These are phyloP conservation scores for Tranzscheliella williamsii DNA, from an alignment of 1,284 basidiomycete species.

Conservation along the genomic window DNA sequence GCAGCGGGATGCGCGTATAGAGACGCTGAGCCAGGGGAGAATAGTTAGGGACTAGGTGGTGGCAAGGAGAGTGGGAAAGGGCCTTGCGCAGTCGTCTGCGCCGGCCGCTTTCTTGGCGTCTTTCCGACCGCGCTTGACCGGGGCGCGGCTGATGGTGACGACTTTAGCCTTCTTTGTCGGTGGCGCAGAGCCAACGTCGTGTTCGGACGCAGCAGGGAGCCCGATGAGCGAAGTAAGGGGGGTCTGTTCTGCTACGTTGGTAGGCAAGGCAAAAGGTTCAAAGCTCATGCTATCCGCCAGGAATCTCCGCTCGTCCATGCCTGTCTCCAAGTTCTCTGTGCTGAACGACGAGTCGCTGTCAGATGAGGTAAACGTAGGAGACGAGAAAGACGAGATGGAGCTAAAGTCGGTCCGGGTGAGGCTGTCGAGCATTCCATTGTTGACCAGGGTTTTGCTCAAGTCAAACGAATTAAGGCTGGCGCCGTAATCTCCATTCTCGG, in stretches of 20 bases:
- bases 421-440: conserved; percentile 7
- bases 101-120: background rate
- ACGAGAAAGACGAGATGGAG: conserved; percentile 13
- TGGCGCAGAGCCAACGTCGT: background rate
- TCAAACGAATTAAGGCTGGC: background rate
- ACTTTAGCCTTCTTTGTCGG: background rate
- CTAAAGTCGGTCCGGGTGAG: conserved; percentile 8
- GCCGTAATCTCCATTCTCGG: background rate
- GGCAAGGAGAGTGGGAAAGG: background rate
- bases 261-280: conserved; percentile 23
- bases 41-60: background rate
- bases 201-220: conserved; percentile 4
- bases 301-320: conserved; percentile 13
- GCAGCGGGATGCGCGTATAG: background rate
- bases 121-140: background rate
- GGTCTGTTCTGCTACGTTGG: conserved; percentile 13
- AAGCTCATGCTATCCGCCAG: conserved; percentile 26
- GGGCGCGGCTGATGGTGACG: background rate
- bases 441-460: too few species aligned
- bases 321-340: conserved; percentile 12
- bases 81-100: too few species aligned
- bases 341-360: conserved; percentile 32
- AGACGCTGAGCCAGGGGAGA: background rate
- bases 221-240: conserved; percentile 24
- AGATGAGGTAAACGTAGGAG: conserved; percentile 24